These are phyloP conservation scores for Trichoderma sp. DNA, from an alignment of 2,329 filamentous ascomycete species.

Conservation along the genomic window DNA sequence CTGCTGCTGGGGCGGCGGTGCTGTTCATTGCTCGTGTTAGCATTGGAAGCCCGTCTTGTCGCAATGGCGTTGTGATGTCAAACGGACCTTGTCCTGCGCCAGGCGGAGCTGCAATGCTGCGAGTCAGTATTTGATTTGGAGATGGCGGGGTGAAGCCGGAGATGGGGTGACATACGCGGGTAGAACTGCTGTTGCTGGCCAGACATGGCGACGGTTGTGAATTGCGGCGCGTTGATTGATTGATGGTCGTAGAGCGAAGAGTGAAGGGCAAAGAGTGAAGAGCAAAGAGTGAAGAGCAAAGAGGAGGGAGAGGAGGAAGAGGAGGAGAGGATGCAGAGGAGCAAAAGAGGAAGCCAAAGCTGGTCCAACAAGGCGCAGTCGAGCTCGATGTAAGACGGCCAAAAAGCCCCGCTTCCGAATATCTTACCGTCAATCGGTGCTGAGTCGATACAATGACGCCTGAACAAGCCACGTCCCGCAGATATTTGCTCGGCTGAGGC, in stretches of 20 bases:
- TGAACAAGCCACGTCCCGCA: neutral
- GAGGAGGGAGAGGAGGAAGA: neutral
- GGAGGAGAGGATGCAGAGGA: neutral
- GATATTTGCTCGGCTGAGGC: neutral
- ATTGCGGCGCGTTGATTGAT: neutral
- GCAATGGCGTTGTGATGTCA: neutral
- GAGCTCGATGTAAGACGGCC: slow-evolving; percentile 8
- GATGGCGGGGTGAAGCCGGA: neutral
- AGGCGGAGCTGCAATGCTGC: slow-evolving; percentile 39
- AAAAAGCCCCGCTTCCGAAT: slow-evolving; percentile 8
- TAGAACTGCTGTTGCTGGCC: slow-evolving; percentile 43
- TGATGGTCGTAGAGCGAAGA: neutral
- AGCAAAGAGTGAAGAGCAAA: neutral
- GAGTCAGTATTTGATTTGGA: slow-evolving; percentile 17
- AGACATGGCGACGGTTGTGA: slow-evolving; percentile 36
- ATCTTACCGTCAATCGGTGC: too few relatives aligned
- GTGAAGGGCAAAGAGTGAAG: neutral
- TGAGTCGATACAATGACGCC: too few relatives aligned
- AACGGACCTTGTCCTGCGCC: slow-evolving; percentile 30
- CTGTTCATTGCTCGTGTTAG: slow-evolving; percentile 2
- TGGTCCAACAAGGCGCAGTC: neutral
- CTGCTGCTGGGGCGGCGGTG: slow-evolving; percentile 19
- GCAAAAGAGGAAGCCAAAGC: neutral
- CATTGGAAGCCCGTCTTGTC: neutral
- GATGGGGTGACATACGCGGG: slow-evolving; percentile 40